phyloP scores from a whole-genome alignment of 768 basidiomycete genomes.

The Tulasnella sp. region DNA sequence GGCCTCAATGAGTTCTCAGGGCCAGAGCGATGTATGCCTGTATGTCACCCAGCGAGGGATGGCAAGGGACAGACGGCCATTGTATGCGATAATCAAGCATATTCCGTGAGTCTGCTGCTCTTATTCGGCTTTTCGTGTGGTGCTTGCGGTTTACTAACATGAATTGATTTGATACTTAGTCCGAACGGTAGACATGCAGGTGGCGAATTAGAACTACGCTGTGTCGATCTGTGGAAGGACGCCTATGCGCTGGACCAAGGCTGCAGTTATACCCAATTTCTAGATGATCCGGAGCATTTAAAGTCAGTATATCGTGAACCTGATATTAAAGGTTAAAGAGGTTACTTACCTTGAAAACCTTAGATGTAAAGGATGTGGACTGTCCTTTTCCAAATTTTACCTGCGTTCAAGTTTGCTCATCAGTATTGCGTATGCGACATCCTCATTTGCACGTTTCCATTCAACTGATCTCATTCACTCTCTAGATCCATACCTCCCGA shows the following conservation, averaged over 20 bases:
- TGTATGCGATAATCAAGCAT: constrained; percentile 10
- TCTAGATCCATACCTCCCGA: constrained; percentile 11
- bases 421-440: no score
- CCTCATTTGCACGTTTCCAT: no score
- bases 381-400: constrained; percentile 5
- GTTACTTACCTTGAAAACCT: background rate
- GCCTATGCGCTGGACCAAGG: constrained; percentile 10
- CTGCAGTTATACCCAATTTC: constrained; percentile 12
- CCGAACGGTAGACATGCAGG: constrained; percentile 1
- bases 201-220: constrained; percentile 11
- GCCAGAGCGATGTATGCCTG: constrained; percentile 2
- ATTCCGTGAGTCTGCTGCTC: constrained; percentile 12
- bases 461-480: no score
- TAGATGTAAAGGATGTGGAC: constrained; percentile 13
- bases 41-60: constrained; percentile 12
- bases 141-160: background rate
- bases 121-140: background rate
- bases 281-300: constrained; percentile 12
- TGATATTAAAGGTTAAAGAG: no score
- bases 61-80: constrained; percentile 6
- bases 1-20: no score
- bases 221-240: constrained; percentile 11
- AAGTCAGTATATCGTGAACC: no score
- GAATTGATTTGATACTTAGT: background rate
- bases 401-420: constrained; percentile 6